These are phyloP conservation scores for Pochonia chlamydosporia DNA, from an alignment of 2,329 filamentous ascomycete species.

Conservation along the genomic window DNA sequence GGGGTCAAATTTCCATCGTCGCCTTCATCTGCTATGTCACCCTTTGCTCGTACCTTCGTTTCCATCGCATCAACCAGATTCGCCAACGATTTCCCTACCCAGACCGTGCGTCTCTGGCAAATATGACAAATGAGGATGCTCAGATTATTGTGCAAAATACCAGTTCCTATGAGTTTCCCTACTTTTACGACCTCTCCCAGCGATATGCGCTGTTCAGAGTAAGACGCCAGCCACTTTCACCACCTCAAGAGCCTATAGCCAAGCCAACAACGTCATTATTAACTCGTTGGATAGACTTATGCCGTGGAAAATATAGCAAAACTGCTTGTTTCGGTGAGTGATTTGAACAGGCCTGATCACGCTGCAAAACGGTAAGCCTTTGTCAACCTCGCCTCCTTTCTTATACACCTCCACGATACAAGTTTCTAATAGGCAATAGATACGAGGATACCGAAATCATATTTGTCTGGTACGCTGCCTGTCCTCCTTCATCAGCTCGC, in stretches of 20 bases:
- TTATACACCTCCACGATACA: background rate
- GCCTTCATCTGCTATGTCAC: slow-evolving; percentile 23
- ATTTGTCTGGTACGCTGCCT: slow-evolving; percentile 25
- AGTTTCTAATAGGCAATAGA: slow-evolving; percentile 19
- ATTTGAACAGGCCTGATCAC: slow-evolving; percentile 24
- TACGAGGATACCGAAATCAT: slow-evolving; percentile 35
- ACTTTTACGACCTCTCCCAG: slow-evolving; percentile 29
- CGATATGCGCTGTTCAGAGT: slow-evolving; percentile 36
- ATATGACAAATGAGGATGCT: slow-evolving; percentile 39
- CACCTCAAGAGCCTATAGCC: background rate
- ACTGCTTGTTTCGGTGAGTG: slow-evolving; percentile 28
- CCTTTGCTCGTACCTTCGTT: slow-evolving; percentile 31
- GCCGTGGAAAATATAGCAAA: slow-evolving; percentile 30
- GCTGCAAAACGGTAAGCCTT: slow-evolving; percentile 30
- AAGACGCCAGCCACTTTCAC: background rate
- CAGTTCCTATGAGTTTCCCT: slow-evolving; percentile 29
- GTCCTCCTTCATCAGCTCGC: background rate
- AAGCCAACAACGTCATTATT: background rate
- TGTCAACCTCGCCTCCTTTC: too few species aligned
- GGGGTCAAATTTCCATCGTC: background rate
- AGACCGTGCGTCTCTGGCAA: slow-evolving; percentile 27
- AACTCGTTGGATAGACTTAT: slow-evolving; percentile 27
- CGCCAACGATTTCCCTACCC: slow-evolving; percentile 23
- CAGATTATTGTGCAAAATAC: slow-evolving; percentile 34
- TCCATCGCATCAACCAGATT: slow-evolving; percentile 24